Conservation (phyloP, 2,329 filamentous ascomycete species). For the Talaromyces funiculosus region DNA sequence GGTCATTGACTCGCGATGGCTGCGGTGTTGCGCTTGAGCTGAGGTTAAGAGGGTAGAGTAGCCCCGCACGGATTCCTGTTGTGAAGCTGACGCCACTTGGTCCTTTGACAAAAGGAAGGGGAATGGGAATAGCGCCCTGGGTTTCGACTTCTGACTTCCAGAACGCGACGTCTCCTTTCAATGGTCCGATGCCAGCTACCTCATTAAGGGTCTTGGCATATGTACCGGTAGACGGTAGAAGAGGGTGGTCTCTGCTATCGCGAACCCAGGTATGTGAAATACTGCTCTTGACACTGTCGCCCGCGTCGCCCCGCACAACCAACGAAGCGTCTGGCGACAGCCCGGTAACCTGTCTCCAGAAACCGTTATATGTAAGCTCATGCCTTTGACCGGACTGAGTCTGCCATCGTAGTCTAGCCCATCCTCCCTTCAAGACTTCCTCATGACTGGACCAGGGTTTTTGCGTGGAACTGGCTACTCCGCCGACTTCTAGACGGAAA, state of each 20-base stretch:
- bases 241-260: conserved; percentile 76
- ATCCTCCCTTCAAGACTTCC: conserved; percentile 74
- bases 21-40: conserved; percentile 50
- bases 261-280: conserved; percentile 73
- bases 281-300: conserved; percentile 84
- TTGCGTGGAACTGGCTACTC: conserved; percentile 72
- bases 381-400: conserved; percentile 61
- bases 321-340: conserved; percentile 71
- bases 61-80: conserved; percentile 70
- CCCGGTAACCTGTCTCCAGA: conserved; percentile 85
- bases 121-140: conserved; percentile 67
- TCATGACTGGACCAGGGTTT: conserved; percentile 95
- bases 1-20: conserved; percentile 81
- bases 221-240: conserved; percentile 78
- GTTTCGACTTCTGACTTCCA: conserved; percentile 86
- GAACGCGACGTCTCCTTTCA: conserved; percentile 88
- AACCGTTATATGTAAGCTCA: conserved; percentile 70
- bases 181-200: conserved; percentile 76
- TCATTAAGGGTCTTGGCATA: conserved; percentile 72
- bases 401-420: conserved; percentile 70
- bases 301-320: conserved; percentile 75
- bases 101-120: conserved; percentile 62
- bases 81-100: conserved; percentile 77
- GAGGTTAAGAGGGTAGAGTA: conserved; percentile 74
- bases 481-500: conserved; percentile 71